Conservation (phyloP, 78 protist species). For the Andalucia godoyi region DNA sequence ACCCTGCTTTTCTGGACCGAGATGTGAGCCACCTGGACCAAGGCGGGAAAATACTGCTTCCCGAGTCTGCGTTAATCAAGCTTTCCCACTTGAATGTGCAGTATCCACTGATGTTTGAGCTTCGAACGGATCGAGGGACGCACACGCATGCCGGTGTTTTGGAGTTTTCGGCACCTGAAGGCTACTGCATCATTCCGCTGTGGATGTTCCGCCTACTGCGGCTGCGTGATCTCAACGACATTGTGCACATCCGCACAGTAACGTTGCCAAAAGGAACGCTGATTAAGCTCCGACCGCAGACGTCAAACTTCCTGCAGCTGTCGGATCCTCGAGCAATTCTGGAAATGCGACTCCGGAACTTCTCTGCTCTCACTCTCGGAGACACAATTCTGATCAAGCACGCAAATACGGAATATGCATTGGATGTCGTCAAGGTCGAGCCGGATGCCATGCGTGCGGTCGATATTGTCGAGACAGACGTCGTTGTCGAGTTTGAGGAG, state of each 20-base stretch:
- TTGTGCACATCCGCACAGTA: background rate
- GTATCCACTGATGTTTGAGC: conserved; percentile 16
- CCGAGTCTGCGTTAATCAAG: background rate
- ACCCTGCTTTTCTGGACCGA: too few species aligned
- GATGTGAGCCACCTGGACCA: too few species aligned
- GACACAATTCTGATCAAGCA: conserved; percentile 24
- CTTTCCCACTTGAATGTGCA: background rate
- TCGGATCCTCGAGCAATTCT: conserved; percentile 21
- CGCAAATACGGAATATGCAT: background rate
- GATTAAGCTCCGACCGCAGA: conserved; percentile 8
- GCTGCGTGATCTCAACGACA: background rate
- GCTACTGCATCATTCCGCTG: background rate
- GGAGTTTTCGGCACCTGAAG: conserved; percentile 19
- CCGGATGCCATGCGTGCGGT: conserved; percentile 4
- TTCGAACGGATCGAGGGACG: background rate
- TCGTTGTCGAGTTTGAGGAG: conserved; percentile 26
- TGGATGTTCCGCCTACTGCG: conserved; percentile 14
- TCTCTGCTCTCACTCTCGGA: conserved; percentile 7
- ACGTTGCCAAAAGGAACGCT: conserved; percentile 26
- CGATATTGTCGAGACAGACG: conserved; percentile 20
- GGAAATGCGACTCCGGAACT: conserved; percentile 9
- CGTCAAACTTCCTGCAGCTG: conserved; percentile 15
- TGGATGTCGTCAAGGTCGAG: conserved; percentile 16
- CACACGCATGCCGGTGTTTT: conserved; percentile 14
- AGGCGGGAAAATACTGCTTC: conserved; percentile 11